A percentile compares a stretch with the other conserved stretches of the same genome.
These are phyloP conservation scores for Chloris gayana DNA, from an alignment of 176 grass and related monocot genomes.

Conservation along the genomic window DNA sequence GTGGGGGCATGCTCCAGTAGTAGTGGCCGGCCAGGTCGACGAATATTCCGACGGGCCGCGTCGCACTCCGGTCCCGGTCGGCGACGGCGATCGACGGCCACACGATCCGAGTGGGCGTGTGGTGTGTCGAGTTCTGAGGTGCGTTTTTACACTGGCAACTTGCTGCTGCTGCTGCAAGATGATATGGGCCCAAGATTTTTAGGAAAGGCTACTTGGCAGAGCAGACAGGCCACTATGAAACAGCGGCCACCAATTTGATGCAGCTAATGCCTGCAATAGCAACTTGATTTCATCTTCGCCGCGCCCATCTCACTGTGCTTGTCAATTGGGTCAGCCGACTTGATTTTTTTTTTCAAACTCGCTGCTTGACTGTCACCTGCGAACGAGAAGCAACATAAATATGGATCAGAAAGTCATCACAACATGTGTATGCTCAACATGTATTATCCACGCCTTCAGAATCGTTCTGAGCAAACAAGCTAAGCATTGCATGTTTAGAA, in stretches of 20 bases:
- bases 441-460: too few relatives aligned
- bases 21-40: background rate
- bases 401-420: too few relatives aligned
- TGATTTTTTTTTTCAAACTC: background rate
- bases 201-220: background rate
- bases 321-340: too few relatives aligned
- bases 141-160: background rate
- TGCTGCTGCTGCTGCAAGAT: background rate
- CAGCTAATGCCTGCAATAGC: background rate
- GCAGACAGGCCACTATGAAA: conserved; percentile 21
- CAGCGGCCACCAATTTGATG: conserved; percentile 23
- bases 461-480: too few relatives aligned
- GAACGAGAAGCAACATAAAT: too few relatives aligned
- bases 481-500: too few relatives aligned
- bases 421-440: too few relatives aligned
- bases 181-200: background rate
- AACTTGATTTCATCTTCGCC: background rate
- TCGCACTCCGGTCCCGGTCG: conserved; percentile 1
- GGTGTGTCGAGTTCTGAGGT: background rate
- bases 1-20: background rate
- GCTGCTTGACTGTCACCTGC: too few relatives aligned
- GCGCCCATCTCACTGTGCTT: background rate
- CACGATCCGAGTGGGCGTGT: background rate
- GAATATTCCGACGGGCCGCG: conserved; percentile 36
- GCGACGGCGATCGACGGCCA: conserved; percentile 31